Evolutionary conservation across 768 basidiomycete species (phyloP).

Genomic region (Inosperma sp.): DNA sequence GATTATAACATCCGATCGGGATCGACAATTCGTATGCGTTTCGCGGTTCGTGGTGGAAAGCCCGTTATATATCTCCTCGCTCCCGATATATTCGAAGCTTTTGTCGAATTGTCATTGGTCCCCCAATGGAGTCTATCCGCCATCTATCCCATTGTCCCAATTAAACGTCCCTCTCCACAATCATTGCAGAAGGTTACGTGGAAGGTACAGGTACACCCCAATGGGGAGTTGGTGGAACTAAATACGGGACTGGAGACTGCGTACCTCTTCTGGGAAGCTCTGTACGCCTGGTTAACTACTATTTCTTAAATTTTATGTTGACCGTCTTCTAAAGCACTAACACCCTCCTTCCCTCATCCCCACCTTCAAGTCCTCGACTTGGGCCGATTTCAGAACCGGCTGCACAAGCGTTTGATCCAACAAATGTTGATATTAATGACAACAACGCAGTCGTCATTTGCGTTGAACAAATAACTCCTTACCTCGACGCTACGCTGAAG

Average conservation of each 20-base stretch:
- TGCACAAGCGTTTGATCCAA: too few species aligned
- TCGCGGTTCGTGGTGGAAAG: conserved; percentile 18
- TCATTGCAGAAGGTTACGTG: too few species aligned
- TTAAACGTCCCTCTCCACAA: conserved; percentile 9
- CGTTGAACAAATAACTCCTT: conserved; percentile 26
- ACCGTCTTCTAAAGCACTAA: background rate
- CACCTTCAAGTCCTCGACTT: background rate
- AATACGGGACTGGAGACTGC: conserved; percentile 22
- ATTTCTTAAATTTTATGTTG: conserved; percentile 29
- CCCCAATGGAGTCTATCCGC: conserved; percentile 32
- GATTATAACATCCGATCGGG: background rate
- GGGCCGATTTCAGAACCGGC: background rate
- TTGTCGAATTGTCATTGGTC: conserved; percentile 29
- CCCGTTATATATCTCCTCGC: conserved; percentile 37
- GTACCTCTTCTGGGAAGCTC: too few species aligned
- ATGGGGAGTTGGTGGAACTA: too few species aligned
- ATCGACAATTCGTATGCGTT: background rate
- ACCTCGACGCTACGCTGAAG: conserved; percentile 38
- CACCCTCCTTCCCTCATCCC: too few species aligned
- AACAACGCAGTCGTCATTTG: too few species aligned
- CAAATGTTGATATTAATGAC: conserved; percentile 19
- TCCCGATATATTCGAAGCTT: conserved; percentile 23
- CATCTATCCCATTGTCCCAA: conserved; percentile 32
- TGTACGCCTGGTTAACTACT: conserved; percentile 38
- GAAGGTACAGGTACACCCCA: too few species aligned